Evolutionary conservation across 2,329 filamentous ascomycete species (phyloP), one percentile per base, ranked within the genome.

Genomic region (Aspergillus proliferans): DNA sequence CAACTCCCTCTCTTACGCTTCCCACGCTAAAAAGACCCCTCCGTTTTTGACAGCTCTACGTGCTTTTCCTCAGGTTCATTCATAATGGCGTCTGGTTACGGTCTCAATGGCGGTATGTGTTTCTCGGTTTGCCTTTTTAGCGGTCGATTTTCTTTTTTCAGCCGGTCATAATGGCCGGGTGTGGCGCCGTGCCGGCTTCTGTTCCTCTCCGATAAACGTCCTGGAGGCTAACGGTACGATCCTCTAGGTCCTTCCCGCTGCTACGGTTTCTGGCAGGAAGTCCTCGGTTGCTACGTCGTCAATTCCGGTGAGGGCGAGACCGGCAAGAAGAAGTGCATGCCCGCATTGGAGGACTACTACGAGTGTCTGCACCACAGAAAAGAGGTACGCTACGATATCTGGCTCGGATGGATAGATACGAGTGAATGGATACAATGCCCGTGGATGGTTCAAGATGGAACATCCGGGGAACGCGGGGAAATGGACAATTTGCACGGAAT

Each of bases 261-360:
- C 84, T 97, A 95, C 78, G 88, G 91, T 68, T 98, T 96, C 83
- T 98, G 93, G 93, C 93, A 98, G 76, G 93, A 98, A 75, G 84
- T 97, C 58, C 87, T 98, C 69, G 90, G 90, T 64, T 98, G 93
- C 83, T 98, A 98, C 72, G 90, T 96, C 53, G 85, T 95, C 68
- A 97, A 97, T 77, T 89, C 89, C 48, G 81, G 80, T 57, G 77
- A 86, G 57, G 87, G 92, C 48, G 86, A 91, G 65, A 78, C 83
- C 59, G 88, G 88, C 60, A 93, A 91, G 77, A 86, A 84, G 72
- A 95, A 95, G 75, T 98, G 94, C 71, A 76, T 80, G 15, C 85
- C 87, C 14, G 81, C 84, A 4, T 78, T 97, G 58, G 93, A 98
- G 71, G 93, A 98, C 70, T 98, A 98, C 78, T 95, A 96, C 71